phyloP scores from a whole-genome alignment of 1,284 basidiomycete genomes.

The Irpex rosettiformis region DNA sequence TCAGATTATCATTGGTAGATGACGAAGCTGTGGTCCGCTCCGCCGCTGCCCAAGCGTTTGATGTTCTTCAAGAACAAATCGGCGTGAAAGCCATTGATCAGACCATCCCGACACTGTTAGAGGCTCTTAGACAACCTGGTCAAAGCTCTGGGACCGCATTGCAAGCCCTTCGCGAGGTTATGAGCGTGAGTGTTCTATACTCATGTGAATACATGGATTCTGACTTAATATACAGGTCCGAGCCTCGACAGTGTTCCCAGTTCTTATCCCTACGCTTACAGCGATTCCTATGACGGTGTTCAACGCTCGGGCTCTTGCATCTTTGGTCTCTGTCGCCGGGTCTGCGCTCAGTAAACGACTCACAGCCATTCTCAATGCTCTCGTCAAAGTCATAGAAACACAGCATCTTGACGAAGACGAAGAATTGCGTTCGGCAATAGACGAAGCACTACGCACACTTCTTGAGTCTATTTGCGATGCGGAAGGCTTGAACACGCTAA shows the following conservation, averaged over 20 bases:
- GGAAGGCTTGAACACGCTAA: slow-evolving; percentile 85
- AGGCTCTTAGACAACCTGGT: slow-evolving; percentile 89
- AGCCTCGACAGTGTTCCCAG: slow-evolving; percentile 93
- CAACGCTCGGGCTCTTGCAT: slow-evolving; percentile 91
- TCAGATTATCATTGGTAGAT: slow-evolving; percentile 87
- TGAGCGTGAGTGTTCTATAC: slow-evolving; percentile 62
- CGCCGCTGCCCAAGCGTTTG: slow-evolving; percentile 93
- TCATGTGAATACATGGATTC: slow-evolving; percentile 1
- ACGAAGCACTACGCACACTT: slow-evolving; percentile 71
- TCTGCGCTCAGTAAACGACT: slow-evolving; percentile 83
- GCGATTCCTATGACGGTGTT: slow-evolving; percentile 90
- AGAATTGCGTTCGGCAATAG: slow-evolving; percentile 70
- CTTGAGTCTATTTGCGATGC: slow-evolving; percentile 77
- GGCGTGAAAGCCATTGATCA: slow-evolving; percentile 93
- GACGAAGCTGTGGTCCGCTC: slow-evolving; percentile 83
- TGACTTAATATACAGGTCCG: slow-evolving; percentile 57
- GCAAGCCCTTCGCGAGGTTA: slow-evolving; percentile 90
- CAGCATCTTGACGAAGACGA: slow-evolving; percentile 65
- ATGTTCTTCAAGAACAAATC: slow-evolving; percentile 86
- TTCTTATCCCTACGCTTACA: slow-evolving; percentile 93
- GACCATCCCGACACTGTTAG: slow-evolving; percentile 93
- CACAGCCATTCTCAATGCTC: slow-evolving; percentile 70
- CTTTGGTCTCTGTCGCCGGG: slow-evolving; percentile 92
- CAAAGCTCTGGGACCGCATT: slow-evolving; percentile 94
- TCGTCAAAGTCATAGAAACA: slow-evolving; percentile 63